These are phyloP conservation scores for Fusarium pseudograminearum DNA, from an alignment of 2,329 filamentous ascomycete genomes.

Conservation along the genomic window DNA sequence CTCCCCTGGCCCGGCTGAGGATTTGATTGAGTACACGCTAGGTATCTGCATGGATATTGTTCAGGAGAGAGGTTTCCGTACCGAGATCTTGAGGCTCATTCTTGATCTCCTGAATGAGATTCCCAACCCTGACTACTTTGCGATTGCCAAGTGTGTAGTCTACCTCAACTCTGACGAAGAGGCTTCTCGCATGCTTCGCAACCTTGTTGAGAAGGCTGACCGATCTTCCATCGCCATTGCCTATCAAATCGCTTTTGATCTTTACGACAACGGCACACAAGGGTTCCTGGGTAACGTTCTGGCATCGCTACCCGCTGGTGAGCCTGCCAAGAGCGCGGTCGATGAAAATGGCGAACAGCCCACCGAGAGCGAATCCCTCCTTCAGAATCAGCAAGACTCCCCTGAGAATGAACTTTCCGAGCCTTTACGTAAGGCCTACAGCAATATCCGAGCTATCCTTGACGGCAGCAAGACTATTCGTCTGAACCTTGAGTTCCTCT, in stretches of 20 bases:
- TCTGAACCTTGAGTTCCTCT: conserved; percentile 95
- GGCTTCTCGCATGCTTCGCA: conserved; percentile 85
- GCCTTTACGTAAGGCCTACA: conserved; percentile 67
- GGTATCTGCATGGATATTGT: conserved; percentile 98
- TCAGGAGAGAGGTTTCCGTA: conserved; percentile 88
- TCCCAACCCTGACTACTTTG: conserved; percentile 94
- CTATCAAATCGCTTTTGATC: conserved; percentile 97
- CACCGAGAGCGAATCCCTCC: conserved; percentile 62
- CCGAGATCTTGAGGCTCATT: conserved; percentile 87
- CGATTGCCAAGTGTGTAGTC: conserved; percentile 97
- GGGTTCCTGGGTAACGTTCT: conserved; percentile 94
- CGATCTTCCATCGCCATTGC: conserved; percentile 84
- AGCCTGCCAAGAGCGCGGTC: conserved; percentile 56
- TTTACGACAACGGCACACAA: conserved; percentile 98
- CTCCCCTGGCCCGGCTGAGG: conserved; percentile 76
- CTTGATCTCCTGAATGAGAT: conserved; percentile 96
- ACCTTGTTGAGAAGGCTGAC: conserved; percentile 84
- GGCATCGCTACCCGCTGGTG: conserved; percentile 75
- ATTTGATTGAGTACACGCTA: conserved; percentile 95
- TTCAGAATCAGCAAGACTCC: conserved; percentile 63
- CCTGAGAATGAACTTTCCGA: conserved; percentile 67
- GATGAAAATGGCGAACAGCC: conserved; percentile 60
- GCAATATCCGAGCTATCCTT: conserved; percentile 75
- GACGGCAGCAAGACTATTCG: conserved; percentile 94
- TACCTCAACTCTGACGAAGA: conserved; percentile 93